Conservation (phyloP, 768 basidiomycete genomes). For the Suillus spraguei region DNA sequence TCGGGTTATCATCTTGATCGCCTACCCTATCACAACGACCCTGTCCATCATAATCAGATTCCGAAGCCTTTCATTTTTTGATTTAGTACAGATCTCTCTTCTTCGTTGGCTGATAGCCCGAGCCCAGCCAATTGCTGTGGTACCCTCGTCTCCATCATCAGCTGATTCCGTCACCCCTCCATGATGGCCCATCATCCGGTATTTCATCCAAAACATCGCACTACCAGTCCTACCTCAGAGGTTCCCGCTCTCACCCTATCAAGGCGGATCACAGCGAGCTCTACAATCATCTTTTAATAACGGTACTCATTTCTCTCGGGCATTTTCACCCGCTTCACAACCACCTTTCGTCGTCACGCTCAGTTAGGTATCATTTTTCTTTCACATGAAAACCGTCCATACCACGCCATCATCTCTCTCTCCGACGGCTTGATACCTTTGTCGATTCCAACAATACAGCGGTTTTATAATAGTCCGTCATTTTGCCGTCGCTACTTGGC, state of each 20-base stretch:
- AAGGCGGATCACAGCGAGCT: not conserved
- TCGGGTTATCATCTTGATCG: constrained; percentile 36
- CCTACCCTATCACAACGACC: constrained; percentile 41
- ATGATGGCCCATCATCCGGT: not conserved
- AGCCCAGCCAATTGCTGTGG: no score
- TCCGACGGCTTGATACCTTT: not conserved
- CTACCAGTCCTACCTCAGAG: not conserved
- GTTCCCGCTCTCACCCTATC: not conserved
- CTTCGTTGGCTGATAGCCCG: constrained; percentile 23
- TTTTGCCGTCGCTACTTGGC: not conserved
- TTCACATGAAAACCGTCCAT: not conserved
- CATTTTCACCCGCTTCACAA: constrained; percentile 1
- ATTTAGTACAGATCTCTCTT: constrained; percentile 25
- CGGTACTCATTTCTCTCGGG: not conserved
- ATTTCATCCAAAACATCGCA: not conserved
- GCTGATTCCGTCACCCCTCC: not conserved
- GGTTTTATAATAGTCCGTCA: not conserved
- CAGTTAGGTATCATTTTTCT: constrained; percentile 4
- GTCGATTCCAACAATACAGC: not conserved
- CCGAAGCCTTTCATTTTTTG: constrained; percentile 26
- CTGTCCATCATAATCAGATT: constrained; percentile 35
- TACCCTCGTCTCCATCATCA: constrained; percentile 4
- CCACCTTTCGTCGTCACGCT: constrained; percentile 7
- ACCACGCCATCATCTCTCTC: constrained; percentile 5
- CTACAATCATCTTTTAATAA: constrained; percentile 1